Evolutionary conservation across 31 red algal genomes (phyloP).

Genomic region (Endocladia muricata): DNA sequence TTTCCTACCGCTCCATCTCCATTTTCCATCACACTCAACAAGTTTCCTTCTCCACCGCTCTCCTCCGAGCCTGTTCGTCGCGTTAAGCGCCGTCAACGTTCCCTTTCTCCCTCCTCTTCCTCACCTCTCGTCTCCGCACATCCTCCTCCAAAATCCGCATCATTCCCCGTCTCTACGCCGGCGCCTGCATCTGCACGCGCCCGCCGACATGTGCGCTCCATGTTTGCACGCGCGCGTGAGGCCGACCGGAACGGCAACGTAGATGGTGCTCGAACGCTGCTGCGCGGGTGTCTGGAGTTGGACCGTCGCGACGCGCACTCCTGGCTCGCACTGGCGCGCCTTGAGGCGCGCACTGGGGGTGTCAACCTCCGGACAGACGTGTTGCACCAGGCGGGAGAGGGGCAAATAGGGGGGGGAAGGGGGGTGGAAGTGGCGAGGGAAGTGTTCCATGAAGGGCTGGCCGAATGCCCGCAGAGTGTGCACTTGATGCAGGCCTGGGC

Average conservation of each 20-base stretch:
- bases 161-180: no score
- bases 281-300: conserved; percentile 74
- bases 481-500: conserved; percentile 95
- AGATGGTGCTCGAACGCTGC: conserved; percentile 38
- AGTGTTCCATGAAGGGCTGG: conserved; percentile 63
- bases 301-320: conserved; percentile 88
- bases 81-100: background rate
- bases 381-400: background rate
- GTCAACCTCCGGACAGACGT: background rate
- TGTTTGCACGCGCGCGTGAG: conserved; percentile 35
- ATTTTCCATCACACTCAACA: background rate
- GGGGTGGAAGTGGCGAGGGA: conserved; percentile 29
- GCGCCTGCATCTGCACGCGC: no score
- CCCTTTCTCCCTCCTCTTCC: background rate
- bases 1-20: background rate
- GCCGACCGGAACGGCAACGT: conserved; percentile 49
- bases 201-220: conserved; percentile 12
- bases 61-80: background rate
- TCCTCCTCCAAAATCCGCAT: no score
- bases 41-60: background rate
- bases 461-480: conserved; percentile 74
- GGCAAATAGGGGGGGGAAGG: background rate
- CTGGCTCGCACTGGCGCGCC: conserved; percentile 89
- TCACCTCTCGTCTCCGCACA: no score
- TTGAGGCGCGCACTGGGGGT: conserved; percentile 56